Conservation (phyloP, 352 stramenopile species). For the Globisporangium megalacanthum region DNA sequence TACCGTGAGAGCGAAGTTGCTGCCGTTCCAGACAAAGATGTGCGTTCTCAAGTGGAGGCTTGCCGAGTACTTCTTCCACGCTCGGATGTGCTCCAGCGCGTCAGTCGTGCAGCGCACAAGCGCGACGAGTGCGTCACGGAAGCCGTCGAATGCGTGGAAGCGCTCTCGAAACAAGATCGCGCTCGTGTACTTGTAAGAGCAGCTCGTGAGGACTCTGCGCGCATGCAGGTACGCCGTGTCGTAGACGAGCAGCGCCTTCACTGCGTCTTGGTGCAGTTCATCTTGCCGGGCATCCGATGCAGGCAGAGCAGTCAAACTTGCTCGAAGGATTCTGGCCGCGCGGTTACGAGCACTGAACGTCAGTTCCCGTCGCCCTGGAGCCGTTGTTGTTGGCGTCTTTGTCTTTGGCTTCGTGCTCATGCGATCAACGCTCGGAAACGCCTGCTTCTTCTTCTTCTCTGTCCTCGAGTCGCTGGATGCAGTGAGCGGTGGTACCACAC, state of each 20-base stretch:
- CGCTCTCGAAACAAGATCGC: slow-evolving; percentile 49
- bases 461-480: background rate
- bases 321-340: slow-evolving; percentile 13
- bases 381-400: background rate
- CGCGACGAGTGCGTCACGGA: slow-evolving; percentile 22
- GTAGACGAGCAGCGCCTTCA: slow-evolving; percentile 25
- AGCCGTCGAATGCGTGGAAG: slow-evolving; percentile 59
- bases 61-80: slow-evolving; percentile 20
- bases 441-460: background rate
- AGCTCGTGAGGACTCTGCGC: slow-evolving; percentile 7
- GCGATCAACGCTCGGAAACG: background rate
- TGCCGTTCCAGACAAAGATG: slow-evolving; percentile 53
- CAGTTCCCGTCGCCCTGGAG: slow-evolving; percentile 1
- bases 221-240: slow-evolving; percentile 27
- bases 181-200: slow-evolving; percentile 25
- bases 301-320: slow-evolving; percentile 7
- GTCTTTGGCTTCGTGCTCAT: background rate
- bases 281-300: slow-evolving; percentile 13
- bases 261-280: slow-evolving; percentile 27
- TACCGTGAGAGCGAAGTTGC: slow-evolving; percentile 39
- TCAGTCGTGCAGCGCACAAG: slow-evolving; percentile 27
- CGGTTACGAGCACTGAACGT: slow-evolving; percentile 15
- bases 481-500: background rate
- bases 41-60: background rate
- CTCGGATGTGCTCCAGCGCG: slow-evolving; percentile 30